phyloP scores from a whole-genome alignment of 768 basidiomycete genomes.

The Mycena venus region DNA sequence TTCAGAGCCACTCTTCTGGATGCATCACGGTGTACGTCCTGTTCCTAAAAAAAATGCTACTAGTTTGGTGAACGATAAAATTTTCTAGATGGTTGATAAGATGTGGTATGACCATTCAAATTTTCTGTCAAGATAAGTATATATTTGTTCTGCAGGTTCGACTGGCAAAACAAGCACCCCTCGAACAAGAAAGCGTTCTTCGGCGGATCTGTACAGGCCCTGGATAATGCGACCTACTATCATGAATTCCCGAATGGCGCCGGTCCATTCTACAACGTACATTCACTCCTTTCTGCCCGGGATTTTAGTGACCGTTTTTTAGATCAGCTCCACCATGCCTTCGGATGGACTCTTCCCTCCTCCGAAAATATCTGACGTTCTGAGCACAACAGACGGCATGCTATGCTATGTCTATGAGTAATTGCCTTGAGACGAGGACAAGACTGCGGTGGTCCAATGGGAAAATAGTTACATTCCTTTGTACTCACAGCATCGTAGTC shows the following conservation, averaged over 20 bases:
- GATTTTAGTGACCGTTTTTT: not conserved
- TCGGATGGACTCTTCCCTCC: constrained; percentile 46
- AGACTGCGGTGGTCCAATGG: no score
- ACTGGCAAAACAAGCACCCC: constrained; percentile 47
- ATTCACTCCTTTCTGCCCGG: constrained; percentile 23
- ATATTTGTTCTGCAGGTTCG: constrained; percentile 39
- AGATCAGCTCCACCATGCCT: constrained; percentile 41
- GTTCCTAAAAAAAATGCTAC: not conserved
- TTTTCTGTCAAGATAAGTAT: no score
- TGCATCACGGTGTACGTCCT: constrained; percentile 51
- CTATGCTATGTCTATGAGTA: constrained; percentile 54
- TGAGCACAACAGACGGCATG: constrained; percentile 46
- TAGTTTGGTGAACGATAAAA: not conserved
- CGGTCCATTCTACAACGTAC: constrained; percentile 34
- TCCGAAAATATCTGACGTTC: constrained; percentile 41
- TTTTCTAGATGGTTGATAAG: constrained; percentile 55
- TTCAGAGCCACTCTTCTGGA: constrained; percentile 51
- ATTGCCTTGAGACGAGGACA: no score
- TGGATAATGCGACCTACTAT: constrained; percentile 40
- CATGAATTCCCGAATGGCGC: constrained; percentile 42
- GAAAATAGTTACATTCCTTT: no score
- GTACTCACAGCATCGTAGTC: no score
- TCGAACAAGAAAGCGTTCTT: constrained; percentile 41
- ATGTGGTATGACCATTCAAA: constrained; percentile 43
- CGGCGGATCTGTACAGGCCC: constrained; percentile 47